phyloP scores from a whole-genome alignment of 805 yeast species.

The Debaryomyces castellii region DNA sequence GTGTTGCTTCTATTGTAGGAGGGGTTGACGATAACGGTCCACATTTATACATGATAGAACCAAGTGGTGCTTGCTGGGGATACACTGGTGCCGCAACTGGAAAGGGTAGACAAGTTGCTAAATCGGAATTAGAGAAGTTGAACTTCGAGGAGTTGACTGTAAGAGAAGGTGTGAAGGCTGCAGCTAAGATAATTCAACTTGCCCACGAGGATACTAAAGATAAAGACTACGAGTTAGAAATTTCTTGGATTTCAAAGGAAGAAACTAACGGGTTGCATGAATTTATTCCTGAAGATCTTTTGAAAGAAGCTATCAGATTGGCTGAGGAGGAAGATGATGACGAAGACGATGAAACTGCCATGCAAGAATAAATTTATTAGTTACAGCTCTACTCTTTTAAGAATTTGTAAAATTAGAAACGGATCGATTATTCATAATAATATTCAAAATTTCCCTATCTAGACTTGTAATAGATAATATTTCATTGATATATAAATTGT shows the following conservation, averaged over 20 bases:
- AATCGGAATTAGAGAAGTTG: slow-evolving; percentile 91
- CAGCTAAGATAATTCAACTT: slow-evolving; percentile 86
- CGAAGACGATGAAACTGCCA: slow-evolving; percentile 45
- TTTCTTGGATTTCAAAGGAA: slow-evolving; percentile 78
- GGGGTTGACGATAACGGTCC: slow-evolving; percentile 90
- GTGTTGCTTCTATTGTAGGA: slow-evolving; percentile 88
- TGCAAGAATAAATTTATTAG: background rate
- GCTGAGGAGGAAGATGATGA: slow-evolving; percentile 86
- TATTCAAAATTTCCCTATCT: background rate
- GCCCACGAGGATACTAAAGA: slow-evolving; percentile 99
- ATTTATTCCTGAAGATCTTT: slow-evolving; percentile 73
- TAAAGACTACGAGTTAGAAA: slow-evolving; percentile 92
- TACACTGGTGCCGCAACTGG: slow-evolving; percentile 97
- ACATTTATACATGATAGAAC: slow-evolving; percentile 95
- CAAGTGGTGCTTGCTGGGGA: slow-evolving; percentile 98
- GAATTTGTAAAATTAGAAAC: background rate
- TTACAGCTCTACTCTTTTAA: background rate
- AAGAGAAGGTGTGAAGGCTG: slow-evolving; percentile 85
- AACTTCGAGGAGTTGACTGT: slow-evolving; percentile 68
- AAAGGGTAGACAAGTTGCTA: slow-evolving; percentile 97
- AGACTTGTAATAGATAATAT: background rate
- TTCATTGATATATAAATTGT: no score
- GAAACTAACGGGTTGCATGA: slow-evolving; percentile 82
- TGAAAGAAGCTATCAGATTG: slow-evolving; percentile 77
- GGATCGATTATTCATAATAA: background rate